Evolutionary conservation across 75 land plant genomes (phyloP).

Genomic region (Pinus albicaulis): DNA sequence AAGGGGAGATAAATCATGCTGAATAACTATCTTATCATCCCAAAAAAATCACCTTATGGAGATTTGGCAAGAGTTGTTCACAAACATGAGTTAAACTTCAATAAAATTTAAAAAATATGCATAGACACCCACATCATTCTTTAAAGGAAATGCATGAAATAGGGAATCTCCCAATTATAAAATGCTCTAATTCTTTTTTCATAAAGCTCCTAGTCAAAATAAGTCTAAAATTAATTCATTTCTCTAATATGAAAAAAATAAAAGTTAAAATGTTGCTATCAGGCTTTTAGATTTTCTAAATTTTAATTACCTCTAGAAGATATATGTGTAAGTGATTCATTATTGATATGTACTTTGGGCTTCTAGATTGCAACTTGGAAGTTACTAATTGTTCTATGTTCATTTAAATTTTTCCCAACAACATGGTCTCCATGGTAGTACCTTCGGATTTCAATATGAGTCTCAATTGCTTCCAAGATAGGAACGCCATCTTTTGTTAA

Average conservation of each 20-base stretch:
- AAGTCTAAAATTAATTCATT: neutral
- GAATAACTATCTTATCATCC: no score
- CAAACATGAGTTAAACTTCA: no score
- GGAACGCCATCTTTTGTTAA: slow-evolving; percentile 89
- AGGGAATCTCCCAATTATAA: neutral
- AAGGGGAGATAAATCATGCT: slow-evolving; percentile 80
- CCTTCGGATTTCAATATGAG: slow-evolving; percentile 52
- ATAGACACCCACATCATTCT: neutral
- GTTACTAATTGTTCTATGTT: slow-evolving; percentile 67
- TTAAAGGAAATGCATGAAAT: neutral
- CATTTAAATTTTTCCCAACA: slow-evolving; percentile 57
- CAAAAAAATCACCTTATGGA: no score
- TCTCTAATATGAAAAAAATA: no score
- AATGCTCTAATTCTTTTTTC: neutral
- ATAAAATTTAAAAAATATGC: neutral
- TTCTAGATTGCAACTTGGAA: slow-evolving; percentile 79
- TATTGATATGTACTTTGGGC: no score
- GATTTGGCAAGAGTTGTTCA: no score
- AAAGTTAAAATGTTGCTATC: no score
- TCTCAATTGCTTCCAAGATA: no score
- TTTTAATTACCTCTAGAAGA: no score
- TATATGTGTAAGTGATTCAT: no score
- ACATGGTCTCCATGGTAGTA: slow-evolving; percentile 90
- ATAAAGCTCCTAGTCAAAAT: neutral
- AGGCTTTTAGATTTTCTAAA: neutral